Conservation (phyloP, 805 yeast genomes). For the Sugiyamaella smithiae region DNA sequence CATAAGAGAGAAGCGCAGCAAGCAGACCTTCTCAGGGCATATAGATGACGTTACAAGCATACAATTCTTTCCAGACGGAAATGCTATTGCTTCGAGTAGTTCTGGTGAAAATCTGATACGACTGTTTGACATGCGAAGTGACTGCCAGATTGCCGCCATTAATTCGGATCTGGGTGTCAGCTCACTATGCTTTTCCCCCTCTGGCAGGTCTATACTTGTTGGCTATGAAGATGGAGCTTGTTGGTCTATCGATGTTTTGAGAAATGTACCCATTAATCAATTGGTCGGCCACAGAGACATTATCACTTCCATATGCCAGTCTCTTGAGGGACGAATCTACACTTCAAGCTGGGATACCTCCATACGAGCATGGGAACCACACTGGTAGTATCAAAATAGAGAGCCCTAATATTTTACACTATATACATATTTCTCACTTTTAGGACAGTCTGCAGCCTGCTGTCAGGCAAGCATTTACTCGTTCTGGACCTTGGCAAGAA, state of each 20-base stretch:
- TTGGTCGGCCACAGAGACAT: constrained; percentile 63
- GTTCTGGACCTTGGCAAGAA: constrained; percentile 81
- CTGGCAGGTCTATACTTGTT: constrained; percentile 71
- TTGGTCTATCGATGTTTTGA: constrained; percentile 72
- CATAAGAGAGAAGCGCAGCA: constrained; percentile 46
- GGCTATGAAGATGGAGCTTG: constrained; percentile 77
- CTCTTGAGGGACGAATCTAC: constrained; percentile 77
- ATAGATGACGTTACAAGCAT: constrained; percentile 63
- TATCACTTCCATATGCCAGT: constrained; percentile 59
- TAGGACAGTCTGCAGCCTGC: not conserved
- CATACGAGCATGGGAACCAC: constrained; percentile 33
- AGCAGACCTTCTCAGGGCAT: constrained; percentile 47
- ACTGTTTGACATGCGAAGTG: constrained; percentile 73
- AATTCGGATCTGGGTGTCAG: constrained; percentile 43
- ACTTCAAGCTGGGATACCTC: constrained; percentile 83
- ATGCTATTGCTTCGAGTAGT: constrained; percentile 65
- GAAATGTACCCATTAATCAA: constrained; percentile 60
- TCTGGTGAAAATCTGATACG: constrained; percentile 72
- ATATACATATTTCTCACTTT: constrained; percentile 7
- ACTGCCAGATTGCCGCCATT: constrained; percentile 53
- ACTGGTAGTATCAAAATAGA: not conserved
- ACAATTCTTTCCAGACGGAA: constrained; percentile 65
- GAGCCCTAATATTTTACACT: not conserved
- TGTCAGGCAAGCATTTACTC: constrained; percentile 38
- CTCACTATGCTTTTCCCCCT: constrained; percentile 66